phyloP scores from a whole-genome alignment of 2,329 filamentous ascomycete genomes.

The Teratosphaeria pseudoeucalypti region DNA sequence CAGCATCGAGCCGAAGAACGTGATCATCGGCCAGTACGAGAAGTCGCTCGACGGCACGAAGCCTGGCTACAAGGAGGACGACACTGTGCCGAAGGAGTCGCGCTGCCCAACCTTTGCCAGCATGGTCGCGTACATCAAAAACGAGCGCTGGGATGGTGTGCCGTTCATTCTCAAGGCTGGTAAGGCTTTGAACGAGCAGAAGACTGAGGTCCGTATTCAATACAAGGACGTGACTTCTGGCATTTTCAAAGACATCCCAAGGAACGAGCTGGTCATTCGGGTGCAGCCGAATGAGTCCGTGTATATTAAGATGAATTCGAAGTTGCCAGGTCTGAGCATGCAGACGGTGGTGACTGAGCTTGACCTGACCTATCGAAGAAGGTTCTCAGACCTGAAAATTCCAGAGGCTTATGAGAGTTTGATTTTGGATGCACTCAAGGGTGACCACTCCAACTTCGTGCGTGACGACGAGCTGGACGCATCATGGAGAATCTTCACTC shows the following conservation, averaged over 20 bases:
- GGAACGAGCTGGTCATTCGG: conserved; percentile 97
- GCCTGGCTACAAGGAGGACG: conserved; percentile 96
- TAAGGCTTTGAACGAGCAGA: conserved; percentile 96
- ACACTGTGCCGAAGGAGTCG: conserved; percentile 94
- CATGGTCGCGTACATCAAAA: conserved; percentile 97
- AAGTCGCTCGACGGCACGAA: conserved; percentile 93
- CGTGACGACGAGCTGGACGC: conserved; percentile 94
- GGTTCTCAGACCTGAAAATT: conserved; percentile 98
- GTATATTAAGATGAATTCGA: conserved; percentile 99
- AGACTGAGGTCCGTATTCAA: conserved; percentile 97
- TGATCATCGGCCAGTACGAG: conserved; percentile 98
- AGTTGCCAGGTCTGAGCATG: conserved; percentile 96
- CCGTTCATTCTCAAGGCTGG: conserved; percentile 99
- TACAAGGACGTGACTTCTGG: conserved; percentile 99
- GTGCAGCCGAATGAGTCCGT: conserved; percentile 99
- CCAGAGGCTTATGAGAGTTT: conserved; percentile 97
- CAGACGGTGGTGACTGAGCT: conserved; percentile 98
- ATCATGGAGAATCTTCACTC: conserved; percentile 97
- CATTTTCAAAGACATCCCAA: conserved; percentile 99
- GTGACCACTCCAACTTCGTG: conserved; percentile 98
- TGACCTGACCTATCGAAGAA: conserved; percentile 91
- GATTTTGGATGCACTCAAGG: conserved; percentile 94
- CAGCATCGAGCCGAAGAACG: conserved; percentile 95
- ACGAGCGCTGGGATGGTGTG: conserved; percentile 97
- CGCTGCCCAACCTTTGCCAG: conserved; percentile 97